phyloP scores from a whole-genome alignment of 352 stramenopile genomes.

The Pythium periplocum region DNA sequence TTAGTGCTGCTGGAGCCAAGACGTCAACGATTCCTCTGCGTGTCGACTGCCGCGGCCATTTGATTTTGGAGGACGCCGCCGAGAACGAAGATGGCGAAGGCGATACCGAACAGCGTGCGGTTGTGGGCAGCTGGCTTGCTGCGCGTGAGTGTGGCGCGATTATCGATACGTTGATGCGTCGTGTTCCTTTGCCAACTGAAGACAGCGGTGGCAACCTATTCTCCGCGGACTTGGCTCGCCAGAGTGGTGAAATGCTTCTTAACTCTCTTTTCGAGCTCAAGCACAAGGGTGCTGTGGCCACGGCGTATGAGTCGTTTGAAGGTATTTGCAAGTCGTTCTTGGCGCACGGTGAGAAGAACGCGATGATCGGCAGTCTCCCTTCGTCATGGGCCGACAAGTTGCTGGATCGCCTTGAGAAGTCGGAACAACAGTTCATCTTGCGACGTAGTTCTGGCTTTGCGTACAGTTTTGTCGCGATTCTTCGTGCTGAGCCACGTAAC shows the following conservation, averaged over 20 bases:
- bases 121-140: constrained; percentile 84
- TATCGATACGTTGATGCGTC: constrained; percentile 69
- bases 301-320: constrained; percentile 78
- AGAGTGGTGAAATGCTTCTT: constrained; percentile 63
- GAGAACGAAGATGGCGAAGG: constrained; percentile 35
- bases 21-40: constrained; percentile 46
- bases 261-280: constrained; percentile 85
- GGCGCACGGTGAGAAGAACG: constrained; percentile 48
- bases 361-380: constrained; percentile 44
- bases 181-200: constrained; percentile 34
- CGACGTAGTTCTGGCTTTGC: constrained; percentile 85
- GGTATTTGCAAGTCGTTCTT: constrained; percentile 80
- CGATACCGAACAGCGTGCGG: constrained; percentile 65
- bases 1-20: constrained; percentile 46
- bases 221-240: constrained; percentile 44
- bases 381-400: constrained; percentile 72
- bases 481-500: constrained; percentile 82
- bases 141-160: constrained; percentile 78
- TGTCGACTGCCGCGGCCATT: constrained; percentile 76
- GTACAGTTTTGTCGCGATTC: constrained; percentile 83
- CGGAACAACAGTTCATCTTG: constrained; percentile 85
- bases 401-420: constrained; percentile 64
- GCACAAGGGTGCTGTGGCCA: constrained; percentile 86
- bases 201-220: constrained; percentile 25
- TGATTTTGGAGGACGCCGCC: constrained; percentile 51